A percentile compares a stretch with the other conserved stretches of the same genome.
Evolutionary conservation across 176 grass and related monocot species (phyloP).

Genomic region (Oryza coarctata): DNA sequence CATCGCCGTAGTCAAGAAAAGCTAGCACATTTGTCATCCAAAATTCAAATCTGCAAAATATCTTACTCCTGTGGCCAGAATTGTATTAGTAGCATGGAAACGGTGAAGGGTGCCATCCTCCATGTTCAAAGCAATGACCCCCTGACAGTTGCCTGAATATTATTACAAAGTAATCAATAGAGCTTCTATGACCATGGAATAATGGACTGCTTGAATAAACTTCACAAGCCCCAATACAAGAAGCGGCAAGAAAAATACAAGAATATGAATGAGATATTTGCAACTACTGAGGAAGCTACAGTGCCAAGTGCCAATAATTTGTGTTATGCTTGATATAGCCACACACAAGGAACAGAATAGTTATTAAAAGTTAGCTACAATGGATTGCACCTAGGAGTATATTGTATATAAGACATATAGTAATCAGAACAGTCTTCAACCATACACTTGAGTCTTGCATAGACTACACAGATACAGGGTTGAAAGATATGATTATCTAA

Average conservation of each 20-base stretch:
- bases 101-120: conserved; percentile 96
- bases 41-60: not conserved
- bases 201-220: not conserved
- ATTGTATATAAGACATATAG: not conserved
- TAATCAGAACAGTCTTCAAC: not conserved
- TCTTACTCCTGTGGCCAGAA: conserved; percentile 88
- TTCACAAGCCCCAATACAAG: conserved; percentile 9
- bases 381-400: not conserved
- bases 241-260: not conserved
- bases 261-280: not conserved
- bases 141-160: conserved; percentile 67
- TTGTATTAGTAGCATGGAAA: conserved; percentile 80
- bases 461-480: conserved; percentile 1
- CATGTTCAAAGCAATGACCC: conserved; percentile 98
- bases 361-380: not conserved
- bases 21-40: conserved; percentile 5
- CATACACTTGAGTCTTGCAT: not conserved
- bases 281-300: conserved; percentile 15
- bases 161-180: conserved; percentile 16
- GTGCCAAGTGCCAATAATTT: not conserved
- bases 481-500: not conserved
- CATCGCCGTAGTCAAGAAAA: not conserved
- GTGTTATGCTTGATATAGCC: not conserved
- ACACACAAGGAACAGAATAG: not conserved
- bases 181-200: not conserved